These are phyloP conservation scores for Erythrophleum ivorense DNA, from an alignment of 331 rosid genomes.

Conservation along the genomic window DNA sequence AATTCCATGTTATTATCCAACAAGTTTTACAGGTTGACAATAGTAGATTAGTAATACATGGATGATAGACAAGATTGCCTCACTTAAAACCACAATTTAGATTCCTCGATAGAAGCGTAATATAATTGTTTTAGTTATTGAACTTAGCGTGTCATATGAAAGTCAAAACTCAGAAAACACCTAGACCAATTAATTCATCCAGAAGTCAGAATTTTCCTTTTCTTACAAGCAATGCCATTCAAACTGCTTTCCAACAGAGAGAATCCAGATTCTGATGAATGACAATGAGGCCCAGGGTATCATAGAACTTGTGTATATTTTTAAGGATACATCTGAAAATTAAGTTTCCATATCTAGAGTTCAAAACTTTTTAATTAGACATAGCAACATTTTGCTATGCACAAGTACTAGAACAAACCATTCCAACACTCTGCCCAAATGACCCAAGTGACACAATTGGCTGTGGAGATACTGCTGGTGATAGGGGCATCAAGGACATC, in stretches of 20 bases:
- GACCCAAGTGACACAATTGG: slow-evolving; percentile 76
- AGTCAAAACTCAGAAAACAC: slow-evolving; percentile 19
- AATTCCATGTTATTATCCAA: slow-evolving; percentile 20
- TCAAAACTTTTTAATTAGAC: slow-evolving; percentile 19
- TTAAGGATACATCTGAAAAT: background rate
- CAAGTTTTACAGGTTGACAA: slow-evolving; percentile 33
- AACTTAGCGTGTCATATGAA: background rate
- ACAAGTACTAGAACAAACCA: slow-evolving; percentile 66
- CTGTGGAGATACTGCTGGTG: slow-evolving; percentile 74
- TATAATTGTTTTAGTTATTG: slow-evolving; percentile 6
- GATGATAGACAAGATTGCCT: slow-evolving; percentile 33
- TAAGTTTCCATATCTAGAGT: background rate
- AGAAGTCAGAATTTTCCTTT: slow-evolving; percentile 7
- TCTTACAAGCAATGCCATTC: background rate
- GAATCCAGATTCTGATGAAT: slow-evolving; percentile 17
- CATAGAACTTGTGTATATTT: background rate
- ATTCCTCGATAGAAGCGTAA: slow-evolving; percentile 10
- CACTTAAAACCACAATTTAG: slow-evolving; percentile 8
- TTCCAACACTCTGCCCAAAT: slow-evolving; percentile 73
- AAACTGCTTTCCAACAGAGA: slow-evolving; percentile 23
- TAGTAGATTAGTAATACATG: background rate
- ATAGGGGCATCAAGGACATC: slow-evolving; percentile 68
- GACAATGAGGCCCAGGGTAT: background rate
- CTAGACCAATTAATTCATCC: slow-evolving; percentile 26
- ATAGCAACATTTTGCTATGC: slow-evolving; percentile 34